These are phyloP conservation scores for Coniophora puteana DNA, from an alignment of 1,284 basidiomycete genomes.

Conservation along the genomic window DNA sequence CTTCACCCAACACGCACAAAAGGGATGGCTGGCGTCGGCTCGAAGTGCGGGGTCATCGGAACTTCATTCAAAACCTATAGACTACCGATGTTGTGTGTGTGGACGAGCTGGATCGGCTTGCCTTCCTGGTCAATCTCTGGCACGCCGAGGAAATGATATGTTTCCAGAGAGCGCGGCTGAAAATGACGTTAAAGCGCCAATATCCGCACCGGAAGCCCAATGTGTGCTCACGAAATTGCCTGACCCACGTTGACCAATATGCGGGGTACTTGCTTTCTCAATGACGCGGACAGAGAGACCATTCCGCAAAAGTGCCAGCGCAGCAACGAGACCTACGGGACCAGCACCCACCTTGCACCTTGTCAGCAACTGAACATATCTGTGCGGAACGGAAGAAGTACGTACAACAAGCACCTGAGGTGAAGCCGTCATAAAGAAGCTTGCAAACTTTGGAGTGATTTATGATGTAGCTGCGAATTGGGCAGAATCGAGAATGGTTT, in stretches of 20 bases:
- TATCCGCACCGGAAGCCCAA: too few species aligned
- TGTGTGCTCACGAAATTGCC: slow-evolving; percentile 8
- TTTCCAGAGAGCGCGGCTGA: slow-evolving; percentile 26
- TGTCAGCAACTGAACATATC: neutral
- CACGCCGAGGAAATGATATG: slow-evolving; percentile 22
- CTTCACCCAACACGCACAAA: slow-evolving; percentile 9
- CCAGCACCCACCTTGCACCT: slow-evolving; percentile 19
- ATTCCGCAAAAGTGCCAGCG: slow-evolving; percentile 16
- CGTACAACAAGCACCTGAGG: slow-evolving; percentile 4
- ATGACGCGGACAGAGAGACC: slow-evolving; percentile 22
- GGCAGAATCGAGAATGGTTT: too few species aligned
- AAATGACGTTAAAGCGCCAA: neutral
- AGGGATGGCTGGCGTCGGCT: slow-evolving; percentile 18
- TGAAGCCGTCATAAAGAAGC: neutral
- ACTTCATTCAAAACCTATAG: slow-evolving; percentile 14
- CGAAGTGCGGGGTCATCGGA: slow-evolving; percentile 12
- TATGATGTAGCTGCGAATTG: too few species aligned
- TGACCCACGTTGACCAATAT: slow-evolving; percentile 16
- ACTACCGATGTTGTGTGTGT: slow-evolving; percentile 18
- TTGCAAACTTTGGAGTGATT: too few species aligned
- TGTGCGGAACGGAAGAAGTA: neutral
- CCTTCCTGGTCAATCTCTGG: slow-evolving; percentile 16
- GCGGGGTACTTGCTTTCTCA: slow-evolving; percentile 14
- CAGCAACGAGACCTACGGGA: slow-evolving; percentile 20
- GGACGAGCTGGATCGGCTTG: slow-evolving; percentile 13